A percentile compares a stretch with the other conserved stretches of the same genome.
These are phyloP conservation scores for Globisporangium sylvaticum DNA, from an alignment of 352 stramenopile genomes.

Conservation along the genomic window DNA sequence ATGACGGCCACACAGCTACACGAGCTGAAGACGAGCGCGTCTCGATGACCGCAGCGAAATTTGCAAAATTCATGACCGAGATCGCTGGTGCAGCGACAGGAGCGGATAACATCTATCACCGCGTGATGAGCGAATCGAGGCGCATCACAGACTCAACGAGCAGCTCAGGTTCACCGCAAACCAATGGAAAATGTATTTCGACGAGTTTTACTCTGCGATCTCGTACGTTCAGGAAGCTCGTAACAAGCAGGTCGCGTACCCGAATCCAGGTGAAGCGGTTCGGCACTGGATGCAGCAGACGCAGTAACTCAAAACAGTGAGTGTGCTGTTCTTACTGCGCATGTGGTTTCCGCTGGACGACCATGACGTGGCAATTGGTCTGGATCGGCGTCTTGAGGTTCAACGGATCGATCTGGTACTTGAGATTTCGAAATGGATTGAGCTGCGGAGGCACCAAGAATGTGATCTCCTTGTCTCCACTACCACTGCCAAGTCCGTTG, in stretches of 20 bases:
- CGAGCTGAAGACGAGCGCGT: slow-evolving; percentile 31
- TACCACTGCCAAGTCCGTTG: slow-evolving; percentile 21
- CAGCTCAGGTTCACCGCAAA: not conserved
- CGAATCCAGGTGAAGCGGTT: slow-evolving; percentile 52
- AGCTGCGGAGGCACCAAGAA: slow-evolving; percentile 33
- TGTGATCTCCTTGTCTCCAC: slow-evolving; percentile 13
- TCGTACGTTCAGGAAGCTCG: slow-evolving; percentile 48
- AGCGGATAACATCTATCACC: slow-evolving; percentile 38
- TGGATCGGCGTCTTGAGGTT: slow-evolving; percentile 37
- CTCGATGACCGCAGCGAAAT: slow-evolving; percentile 43
- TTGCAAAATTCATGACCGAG: slow-evolving; percentile 64
- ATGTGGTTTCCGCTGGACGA: slow-evolving; percentile 26
- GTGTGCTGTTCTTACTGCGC: not conserved
- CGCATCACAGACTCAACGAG: not conserved
- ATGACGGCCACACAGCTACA: not conserved
- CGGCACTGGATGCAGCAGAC: slow-evolving; percentile 74
- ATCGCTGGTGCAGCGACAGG: slow-evolving; percentile 39
- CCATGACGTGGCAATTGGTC: slow-evolving; percentile 53
- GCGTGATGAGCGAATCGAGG: slow-evolving; percentile 35
- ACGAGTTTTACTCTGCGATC: slow-evolving; percentile 74
- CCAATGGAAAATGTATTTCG: slow-evolving; percentile 40
- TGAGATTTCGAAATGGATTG: slow-evolving; percentile 65
- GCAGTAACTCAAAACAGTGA: slow-evolving; percentile 25
- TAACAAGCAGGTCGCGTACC: slow-evolving; percentile 26
- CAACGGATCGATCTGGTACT: slow-evolving; percentile 46